These are phyloP conservation scores for Yamadazyma taylorii DNA, from an alignment of 1,139 yeast genomes.

Conservation along the genomic window DNA sequence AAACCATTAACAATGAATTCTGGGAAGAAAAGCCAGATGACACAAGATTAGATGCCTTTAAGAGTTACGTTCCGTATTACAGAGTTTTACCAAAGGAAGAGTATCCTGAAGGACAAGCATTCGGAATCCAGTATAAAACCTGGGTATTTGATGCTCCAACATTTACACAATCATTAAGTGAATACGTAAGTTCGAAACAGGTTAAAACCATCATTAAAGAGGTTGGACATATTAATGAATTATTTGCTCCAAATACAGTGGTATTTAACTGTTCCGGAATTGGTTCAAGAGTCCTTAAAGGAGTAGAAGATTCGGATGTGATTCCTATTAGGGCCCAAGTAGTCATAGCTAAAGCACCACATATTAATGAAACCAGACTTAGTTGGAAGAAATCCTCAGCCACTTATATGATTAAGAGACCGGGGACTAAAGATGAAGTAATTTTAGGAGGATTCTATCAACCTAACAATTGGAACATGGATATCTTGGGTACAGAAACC, in stretches of 20 bases:
- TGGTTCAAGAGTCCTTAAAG: conserved; percentile 54
- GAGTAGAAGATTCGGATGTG: conserved; percentile 51
- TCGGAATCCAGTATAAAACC: conserved; percentile 47
- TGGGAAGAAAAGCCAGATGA: conserved; percentile 11
- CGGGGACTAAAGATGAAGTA: conserved; percentile 41
- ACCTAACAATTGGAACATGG: conserved; percentile 54
- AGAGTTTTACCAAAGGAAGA: conserved; percentile 1
- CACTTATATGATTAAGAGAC: conserved; percentile 9
- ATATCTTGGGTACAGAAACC: conserved; percentile 53
- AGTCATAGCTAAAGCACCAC: conserved; percentile 54
- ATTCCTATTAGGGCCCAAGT: conserved; percentile 68
- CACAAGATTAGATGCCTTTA: conserved; percentile 5
- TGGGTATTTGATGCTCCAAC: conserved; percentile 27
- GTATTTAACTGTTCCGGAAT: conserved; percentile 68
- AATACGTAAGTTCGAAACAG: conserved; percentile 14
- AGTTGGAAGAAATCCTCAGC: conserved; percentile 47
- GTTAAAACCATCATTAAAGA: conserved; percentile 12
- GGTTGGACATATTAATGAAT: conserved; percentile 13
- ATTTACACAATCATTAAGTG: conserved; percentile 16
- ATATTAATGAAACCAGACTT: conserved; percentile 38
- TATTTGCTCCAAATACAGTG: conserved; percentile 24
- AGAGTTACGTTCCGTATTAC: conserved; percentile 4
- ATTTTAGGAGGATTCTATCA: conserved; percentile 70
- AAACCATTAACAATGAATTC: conserved; percentile 12
- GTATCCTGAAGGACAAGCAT: conserved; percentile 35